Percentiles rank a stretch among this genome's conserved stretches.
Evolutionary conservation across 768 basidiomycete genomes (phyloP).

Genomic region (Lepiota venenata): DNA sequence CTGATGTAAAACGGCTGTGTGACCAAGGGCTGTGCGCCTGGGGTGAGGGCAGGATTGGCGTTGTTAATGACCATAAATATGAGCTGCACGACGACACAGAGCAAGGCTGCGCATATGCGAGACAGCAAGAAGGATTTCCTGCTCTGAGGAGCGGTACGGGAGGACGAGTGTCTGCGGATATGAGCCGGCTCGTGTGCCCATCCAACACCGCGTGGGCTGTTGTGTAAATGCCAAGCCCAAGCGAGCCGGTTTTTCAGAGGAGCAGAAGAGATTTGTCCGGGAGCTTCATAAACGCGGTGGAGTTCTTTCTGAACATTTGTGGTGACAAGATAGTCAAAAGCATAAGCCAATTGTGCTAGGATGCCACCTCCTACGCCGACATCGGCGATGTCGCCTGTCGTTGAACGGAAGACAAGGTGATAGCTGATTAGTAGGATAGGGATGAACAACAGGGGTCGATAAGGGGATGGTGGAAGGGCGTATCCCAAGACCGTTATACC

Average conservation of each 20-base stretch:
- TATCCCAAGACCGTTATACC: slow-evolving; percentile 3
- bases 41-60: slow-evolving; percentile 4
- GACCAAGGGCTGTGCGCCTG: slow-evolving; percentile 1
- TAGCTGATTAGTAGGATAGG: slow-evolving; percentile 17
- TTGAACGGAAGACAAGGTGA: slow-evolving; percentile 25
- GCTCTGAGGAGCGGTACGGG: slow-evolving; percentile 14
- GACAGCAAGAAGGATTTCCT: slow-evolving; percentile 4
- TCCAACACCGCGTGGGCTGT: slow-evolving; percentile 31
- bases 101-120: neutral
- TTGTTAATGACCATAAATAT: neutral
- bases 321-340: slow-evolving; percentile 26
- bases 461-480: neutral
- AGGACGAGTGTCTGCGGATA: slow-evolving; percentile 17
- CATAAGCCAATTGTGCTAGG: slow-evolving; percentile 20
- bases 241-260: slow-evolving; percentile 18
- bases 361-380: slow-evolving; percentile 21
- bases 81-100: neutral
- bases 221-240: slow-evolving; percentile 28
- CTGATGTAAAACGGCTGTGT: slow-evolving; percentile 6
- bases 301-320: slow-evolving; percentile 20
- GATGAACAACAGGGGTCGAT: slow-evolving; percentile 9
- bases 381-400: slow-evolving; percentile 23
- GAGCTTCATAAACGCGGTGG: slow-evolving; percentile 14
- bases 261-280: slow-evolving; percentile 13
- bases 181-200: slow-evolving; percentile 28